phyloP scores from a whole-genome alignment of 148 eudicot species.

The Limonium bicolor region DNA sequence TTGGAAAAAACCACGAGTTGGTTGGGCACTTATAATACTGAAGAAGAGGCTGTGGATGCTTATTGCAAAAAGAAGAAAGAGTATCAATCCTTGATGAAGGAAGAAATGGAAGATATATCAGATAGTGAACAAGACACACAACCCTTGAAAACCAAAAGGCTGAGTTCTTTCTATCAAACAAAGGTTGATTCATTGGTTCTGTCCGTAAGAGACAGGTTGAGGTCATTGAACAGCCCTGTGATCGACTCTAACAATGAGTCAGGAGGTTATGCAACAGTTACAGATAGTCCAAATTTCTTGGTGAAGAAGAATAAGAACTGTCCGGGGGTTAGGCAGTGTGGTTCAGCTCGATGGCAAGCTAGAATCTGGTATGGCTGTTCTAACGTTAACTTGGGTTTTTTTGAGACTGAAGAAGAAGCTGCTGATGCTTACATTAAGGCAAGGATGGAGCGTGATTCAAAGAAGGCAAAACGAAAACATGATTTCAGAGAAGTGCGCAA shows the following conservation, averaged over 20 bases:
- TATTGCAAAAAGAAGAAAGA: conserved; percentile 5
- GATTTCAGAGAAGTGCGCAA: not conserved
- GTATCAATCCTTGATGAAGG: not conserved
- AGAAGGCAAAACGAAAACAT: not conserved
- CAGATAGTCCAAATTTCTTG: no score
- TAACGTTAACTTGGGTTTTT: conserved; percentile 10
- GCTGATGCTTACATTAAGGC: not conserved
- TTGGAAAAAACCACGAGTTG: not conserved
- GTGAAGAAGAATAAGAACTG: no score
- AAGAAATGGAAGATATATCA: no score
- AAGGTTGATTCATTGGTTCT: no score
- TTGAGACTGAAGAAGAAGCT: not conserved
- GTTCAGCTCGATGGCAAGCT: conserved; percentile 15
- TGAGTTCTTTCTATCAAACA: no score
- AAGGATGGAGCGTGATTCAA: not conserved
- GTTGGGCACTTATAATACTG: conserved; percentile 4
- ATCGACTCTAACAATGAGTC: no score
- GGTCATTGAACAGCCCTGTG: no score
- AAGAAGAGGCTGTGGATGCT: not conserved
- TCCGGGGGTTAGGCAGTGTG: conserved; percentile 5
- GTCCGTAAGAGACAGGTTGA: no score
- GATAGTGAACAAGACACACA: no score
- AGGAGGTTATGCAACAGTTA: no score
- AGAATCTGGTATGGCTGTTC: conserved; percentile 4
- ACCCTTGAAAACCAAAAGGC: no score